A percentile compares a stretch with the other conserved stretches of the same genome.
Conservation (phyloP, 495 filamentous ascomycete species). For the Melanomma pulvis-pyrius region DNA sequence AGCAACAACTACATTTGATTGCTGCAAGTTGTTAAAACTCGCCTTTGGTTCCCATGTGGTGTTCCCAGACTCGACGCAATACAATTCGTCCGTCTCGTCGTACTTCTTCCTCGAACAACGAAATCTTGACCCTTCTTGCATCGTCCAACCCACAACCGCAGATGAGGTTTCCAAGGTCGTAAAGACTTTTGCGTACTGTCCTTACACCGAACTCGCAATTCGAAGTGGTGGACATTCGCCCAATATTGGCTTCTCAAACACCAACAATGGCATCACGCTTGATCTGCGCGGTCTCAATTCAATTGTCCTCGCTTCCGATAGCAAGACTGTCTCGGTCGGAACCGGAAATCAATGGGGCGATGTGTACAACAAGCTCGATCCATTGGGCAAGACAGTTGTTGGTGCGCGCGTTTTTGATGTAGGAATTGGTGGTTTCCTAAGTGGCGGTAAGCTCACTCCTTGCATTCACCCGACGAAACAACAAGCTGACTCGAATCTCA, state of each 20-base stretch:
- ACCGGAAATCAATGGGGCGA: slow-evolving; percentile 42
- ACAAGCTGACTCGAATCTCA: no score
- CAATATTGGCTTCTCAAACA: slow-evolving; percentile 34
- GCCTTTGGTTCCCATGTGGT: no score
- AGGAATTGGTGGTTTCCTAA: slow-evolving; percentile 49
- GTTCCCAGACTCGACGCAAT: not conserved
- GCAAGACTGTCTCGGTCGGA: slow-evolving; percentile 45
- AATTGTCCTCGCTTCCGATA: slow-evolving; percentile 44
- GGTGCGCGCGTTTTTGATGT: slow-evolving; percentile 42
- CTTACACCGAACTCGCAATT: not conserved
- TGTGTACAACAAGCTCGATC: slow-evolving; percentile 19
- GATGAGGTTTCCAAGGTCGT: not conserved
- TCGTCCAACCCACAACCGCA: not conserved
- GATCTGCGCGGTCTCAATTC: slow-evolving; percentile 53
- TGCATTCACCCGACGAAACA: no score
- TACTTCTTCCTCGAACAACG: not conserved
- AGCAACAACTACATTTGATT: no score
- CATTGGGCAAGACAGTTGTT: not conserved
- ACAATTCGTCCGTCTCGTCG: not conserved
- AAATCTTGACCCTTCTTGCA: not conserved
- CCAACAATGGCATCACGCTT: slow-evolving; percentile 53
- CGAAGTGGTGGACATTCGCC: not conserved
- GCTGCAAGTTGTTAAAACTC: no score
- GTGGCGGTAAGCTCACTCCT: no score
- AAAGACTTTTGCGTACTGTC: no score